Base-by-base conservation (phyloP, 1,284 basidiomycete genomes). In the Spongiforma sp. region DNA sequence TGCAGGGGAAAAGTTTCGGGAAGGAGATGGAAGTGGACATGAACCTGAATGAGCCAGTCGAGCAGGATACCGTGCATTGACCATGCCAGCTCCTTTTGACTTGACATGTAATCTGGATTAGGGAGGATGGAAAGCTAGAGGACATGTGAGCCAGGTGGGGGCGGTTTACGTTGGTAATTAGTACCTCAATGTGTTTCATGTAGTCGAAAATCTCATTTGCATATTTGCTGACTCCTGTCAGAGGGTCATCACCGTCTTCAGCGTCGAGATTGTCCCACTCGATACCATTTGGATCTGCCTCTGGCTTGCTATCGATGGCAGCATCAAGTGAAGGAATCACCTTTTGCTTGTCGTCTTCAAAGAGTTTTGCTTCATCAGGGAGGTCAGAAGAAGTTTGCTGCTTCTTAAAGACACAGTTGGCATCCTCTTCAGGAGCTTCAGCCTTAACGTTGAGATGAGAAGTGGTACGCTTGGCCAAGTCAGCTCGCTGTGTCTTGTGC, bases 221-320 rank as follows among this genome's bases (percentile, higher is more conserved):
- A 75, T 99, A 99, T 80, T 99, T 95, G 80, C 90, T 93, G 66
- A 98, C 96, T n/a, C n/a, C n/a, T 96, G 99, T 99, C 65, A 94
- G 81, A 19, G 96, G 96, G 76, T 99, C 97, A 63, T 96, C 95
- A n/a, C 81, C 86, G 75, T 99, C 97, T 62, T 96, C 96, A 5
- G 89, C 91, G 72, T 99, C 97, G 24, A 99, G 85, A 75, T 99
- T 96, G 37, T 93, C 91, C 95, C 91, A 93, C 28, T 82, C 75
- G n/a, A 84, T 80, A 26, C 82, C 81, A 54, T 89, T 79, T 5
- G 88, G 87, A 66, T 91, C 88, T 1, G 85, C 88, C 71, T 90
- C 87, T 11, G 64, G 70, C 61, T 85, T 82, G 30, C 65, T 72
- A 24, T 84, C 78, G 14, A 81, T 75, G 61, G 77, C 78, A 7